Base-by-base conservation (phyloP, 2,329 filamentous ascomycete species). In the Dichotomopilus funicola region DNA sequence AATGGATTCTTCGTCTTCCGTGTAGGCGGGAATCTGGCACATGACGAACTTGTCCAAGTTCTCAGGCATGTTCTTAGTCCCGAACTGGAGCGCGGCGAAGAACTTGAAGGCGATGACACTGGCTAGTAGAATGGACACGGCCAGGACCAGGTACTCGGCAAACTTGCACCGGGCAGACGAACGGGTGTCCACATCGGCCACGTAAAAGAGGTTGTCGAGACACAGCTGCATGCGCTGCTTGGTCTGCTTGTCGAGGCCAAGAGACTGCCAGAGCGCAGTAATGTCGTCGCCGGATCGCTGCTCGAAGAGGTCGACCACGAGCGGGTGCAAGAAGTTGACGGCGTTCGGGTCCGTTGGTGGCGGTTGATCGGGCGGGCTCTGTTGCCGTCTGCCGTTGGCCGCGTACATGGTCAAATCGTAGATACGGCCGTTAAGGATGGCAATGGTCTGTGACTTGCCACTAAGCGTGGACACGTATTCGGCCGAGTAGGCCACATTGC, bases 11-110 rank as follows among this genome's bases (percentile, higher is more conserved):
- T 99, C 95, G 68, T 97, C 94, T 76, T 99, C 94, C 0, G 94
- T 99, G 67, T 99, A 99, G 1, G 91, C 94, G 0, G 94, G 94
- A 58, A 99, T 92, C 71, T 96, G 95, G 68, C 90, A 95, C 72
- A 99, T 96, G 70, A 99, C 80, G 70, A 99, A 99, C 70, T 99
- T 99, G 73, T 99, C 94, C 35, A 99, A 82, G 68, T 96, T 94
- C 72, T 99, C 94, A 0, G 94, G 95, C 40, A 92, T 75, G 61
- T 89, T 96, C 75, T 95, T 96, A 64, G 80, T 85, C 45, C 89
- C 87, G 66, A 99, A 99, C 67, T 99, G 94, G 56, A 99, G 79
- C 6, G 94, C 94, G 36, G 95, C 95, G 62, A 97, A 80, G 76
- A 99, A 99, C 71, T 99, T 99, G 83, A 97, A 95, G 13, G 80